These are phyloP conservation scores for Zygosaccharomyces pseudobailii DNA, from an alignment of 1,139 yeast genomes.

Conservation along the genomic window DNA sequence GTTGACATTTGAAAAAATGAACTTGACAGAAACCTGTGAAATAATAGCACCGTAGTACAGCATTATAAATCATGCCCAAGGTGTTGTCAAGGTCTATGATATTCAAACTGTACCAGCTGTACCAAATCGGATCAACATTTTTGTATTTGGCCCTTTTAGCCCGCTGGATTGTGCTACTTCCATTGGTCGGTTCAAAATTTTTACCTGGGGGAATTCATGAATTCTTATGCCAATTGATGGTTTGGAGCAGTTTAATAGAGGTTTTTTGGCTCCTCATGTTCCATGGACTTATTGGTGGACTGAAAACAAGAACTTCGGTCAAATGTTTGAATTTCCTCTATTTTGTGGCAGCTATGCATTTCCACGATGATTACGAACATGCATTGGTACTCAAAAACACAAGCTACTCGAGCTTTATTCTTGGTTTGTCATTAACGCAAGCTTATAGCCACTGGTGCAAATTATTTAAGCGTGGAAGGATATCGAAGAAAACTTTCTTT, in stretches of 20 bases:
- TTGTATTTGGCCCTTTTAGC: constrained; percentile 50
- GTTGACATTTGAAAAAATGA: neutral
- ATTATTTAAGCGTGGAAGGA: constrained; percentile 36
- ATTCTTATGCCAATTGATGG: constrained; percentile 42
- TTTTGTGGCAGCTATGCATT: constrained; percentile 41
- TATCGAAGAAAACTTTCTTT: constrained; percentile 37
- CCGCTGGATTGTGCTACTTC: constrained; percentile 49
- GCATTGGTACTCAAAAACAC: constrained; percentile 31
- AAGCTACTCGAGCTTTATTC: constrained; percentile 33
- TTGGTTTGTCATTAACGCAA: constrained; percentile 27
- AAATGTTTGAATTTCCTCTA: constrained; percentile 46
- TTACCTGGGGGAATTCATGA: constrained; percentile 69
- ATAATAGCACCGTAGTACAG: neutral
- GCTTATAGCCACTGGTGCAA: constrained; percentile 26
- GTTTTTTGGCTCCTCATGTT: constrained; percentile 26
- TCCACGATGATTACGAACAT: constrained; percentile 45
- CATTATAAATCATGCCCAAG: neutral
- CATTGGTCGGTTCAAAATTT: constrained; percentile 57
- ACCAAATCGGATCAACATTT: constrained; percentile 37
- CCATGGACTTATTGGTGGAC: constrained; percentile 20
- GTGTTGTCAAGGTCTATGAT: constrained; percentile 2
- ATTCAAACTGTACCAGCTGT: constrained; percentile 26
- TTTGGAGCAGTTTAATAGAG: constrained; percentile 21
- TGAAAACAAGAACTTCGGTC: constrained; percentile 19
- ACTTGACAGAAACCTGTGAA: neutral